Percentiles rank a stretch among this genome's conserved stretches.
Evolutionary conservation across 1,284 basidiomycete species (phyloP).

Genomic region (Sphaerobolus stellatus): DNA sequence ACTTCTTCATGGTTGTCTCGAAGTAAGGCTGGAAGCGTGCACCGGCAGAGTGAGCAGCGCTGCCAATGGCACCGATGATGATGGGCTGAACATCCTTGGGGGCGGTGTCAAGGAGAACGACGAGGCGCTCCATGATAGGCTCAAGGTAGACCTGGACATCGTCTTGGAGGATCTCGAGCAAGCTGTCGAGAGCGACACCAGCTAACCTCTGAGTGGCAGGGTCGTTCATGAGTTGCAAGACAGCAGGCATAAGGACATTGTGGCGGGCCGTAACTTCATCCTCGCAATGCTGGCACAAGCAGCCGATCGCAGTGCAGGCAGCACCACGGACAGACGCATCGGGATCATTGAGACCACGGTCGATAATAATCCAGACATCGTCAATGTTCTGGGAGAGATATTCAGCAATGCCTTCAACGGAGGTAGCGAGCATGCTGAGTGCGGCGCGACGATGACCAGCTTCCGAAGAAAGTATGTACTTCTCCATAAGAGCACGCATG

Average conservation of each 20-base stretch:
- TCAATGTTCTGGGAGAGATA: conserved; percentile 94
- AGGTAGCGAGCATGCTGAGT: conserved; percentile 94
- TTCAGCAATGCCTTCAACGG: conserved; percentile 97
- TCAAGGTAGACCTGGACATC: conserved; percentile 86
- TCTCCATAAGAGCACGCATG: conserved; percentile 76
- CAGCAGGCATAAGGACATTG: conserved; percentile 81
- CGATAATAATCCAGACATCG: conserved; percentile 90
- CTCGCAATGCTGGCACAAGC: conserved; percentile 97
- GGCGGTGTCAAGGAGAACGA: conserved; percentile 84
- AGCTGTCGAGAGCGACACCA: conserved; percentile 94
- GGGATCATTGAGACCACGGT: conserved; percentile 82
- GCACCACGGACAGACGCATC: conserved; percentile 92
- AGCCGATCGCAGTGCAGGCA: conserved; percentile 92
- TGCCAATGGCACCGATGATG: conserved; percentile 97
- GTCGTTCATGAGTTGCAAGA: conserved; percentile 90
- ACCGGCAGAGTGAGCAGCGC: conserved; percentile 97
- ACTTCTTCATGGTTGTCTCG: conserved; percentile 85
- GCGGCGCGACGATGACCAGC: conserved; percentile 85
- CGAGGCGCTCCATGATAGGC: conserved; percentile 94
- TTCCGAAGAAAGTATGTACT: conserved; percentile 83
- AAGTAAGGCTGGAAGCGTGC: conserved; percentile 94
- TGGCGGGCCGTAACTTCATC: conserved; percentile 91
- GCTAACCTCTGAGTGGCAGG: conserved; percentile 87
- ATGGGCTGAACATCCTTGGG: conserved; percentile 89
- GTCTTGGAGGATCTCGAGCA: conserved; percentile 94